Evolutionary conservation across 1,139 yeast genomes (phyloP).

Genomic region (Wickerhamiella infanticola): DNA sequence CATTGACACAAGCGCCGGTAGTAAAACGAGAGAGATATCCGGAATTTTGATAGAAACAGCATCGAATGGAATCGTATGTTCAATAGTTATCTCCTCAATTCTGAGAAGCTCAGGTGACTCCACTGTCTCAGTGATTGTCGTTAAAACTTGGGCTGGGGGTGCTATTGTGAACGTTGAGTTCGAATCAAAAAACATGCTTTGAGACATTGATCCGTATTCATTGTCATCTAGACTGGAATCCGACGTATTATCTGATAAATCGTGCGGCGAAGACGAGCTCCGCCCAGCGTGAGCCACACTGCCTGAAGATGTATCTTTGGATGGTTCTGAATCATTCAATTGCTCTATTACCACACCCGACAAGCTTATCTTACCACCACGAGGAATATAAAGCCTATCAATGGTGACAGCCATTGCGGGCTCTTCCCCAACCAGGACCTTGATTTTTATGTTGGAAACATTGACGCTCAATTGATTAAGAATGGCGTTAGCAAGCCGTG

Average conservation of each 20-base stretch:
- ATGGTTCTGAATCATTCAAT: background rate
- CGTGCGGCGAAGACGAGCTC: no score
- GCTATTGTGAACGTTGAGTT: background rate
- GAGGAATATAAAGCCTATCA: background rate
- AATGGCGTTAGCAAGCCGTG: conserved; percentile 54
- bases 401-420: conserved; percentile 14
- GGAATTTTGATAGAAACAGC: background rate
- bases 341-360: background rate
- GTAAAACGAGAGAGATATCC: background rate
- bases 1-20: background rate
- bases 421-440: conserved; percentile 37
- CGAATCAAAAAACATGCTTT: conserved; percentile 9
- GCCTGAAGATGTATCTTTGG: background rate
- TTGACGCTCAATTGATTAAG: conserved; percentile 42
- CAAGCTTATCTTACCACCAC: background rate
- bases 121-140: background rate
- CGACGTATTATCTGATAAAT: background rate
- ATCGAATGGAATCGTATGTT: conserved; percentile 2
- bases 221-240: background rate
- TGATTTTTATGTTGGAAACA: conserved; percentile 31
- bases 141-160: background rate
- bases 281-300: no score
- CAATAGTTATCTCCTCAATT: background rate
- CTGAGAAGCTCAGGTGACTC: background rate
- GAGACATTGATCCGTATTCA: conserved; percentile 2